Percentiles rank a stretch among this genome's conserved stretches.
Evolutionary conservation across 2,329 filamentous ascomycete genomes (phyloP).

Genomic region (Fusarium compactum): DNA sequence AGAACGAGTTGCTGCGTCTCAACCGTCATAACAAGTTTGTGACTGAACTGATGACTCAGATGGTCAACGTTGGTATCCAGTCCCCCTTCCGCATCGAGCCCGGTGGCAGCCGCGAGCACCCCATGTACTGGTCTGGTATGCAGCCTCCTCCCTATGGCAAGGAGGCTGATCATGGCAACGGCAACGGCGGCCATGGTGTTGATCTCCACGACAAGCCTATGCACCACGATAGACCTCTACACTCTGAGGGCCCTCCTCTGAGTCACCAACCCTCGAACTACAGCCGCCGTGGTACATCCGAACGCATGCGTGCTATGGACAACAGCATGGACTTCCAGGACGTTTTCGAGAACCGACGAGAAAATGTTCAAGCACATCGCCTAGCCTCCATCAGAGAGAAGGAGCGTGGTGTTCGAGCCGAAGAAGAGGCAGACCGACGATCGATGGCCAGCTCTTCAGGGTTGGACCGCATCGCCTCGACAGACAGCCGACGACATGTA

Average conservation of each 20-base stretch:
- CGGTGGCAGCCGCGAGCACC: constrained; percentile 76
- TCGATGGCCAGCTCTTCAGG: constrained; percentile 48
- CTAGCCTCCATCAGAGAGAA: constrained; percentile 56
- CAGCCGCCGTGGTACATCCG: constrained; percentile 32
- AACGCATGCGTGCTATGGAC: constrained; percentile 49
- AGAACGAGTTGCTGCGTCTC: constrained; percentile 91
- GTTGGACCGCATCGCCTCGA: constrained; percentile 40
- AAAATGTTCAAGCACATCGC: constrained; percentile 52
- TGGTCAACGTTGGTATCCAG: constrained; percentile 87
- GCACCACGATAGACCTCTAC: constrained; percentile 13
- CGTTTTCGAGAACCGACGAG: constrained; percentile 59
- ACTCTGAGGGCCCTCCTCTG: constrained; percentile 28
- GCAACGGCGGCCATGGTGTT: background rate
- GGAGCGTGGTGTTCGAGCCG: constrained; percentile 47
- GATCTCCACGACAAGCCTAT: constrained; percentile 26
- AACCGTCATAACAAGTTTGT: constrained; percentile 95
- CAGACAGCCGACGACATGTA: constrained; percentile 47
- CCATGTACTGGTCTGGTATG: constrained; percentile 65
- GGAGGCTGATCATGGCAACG: constrained; percentile 34
- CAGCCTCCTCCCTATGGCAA: constrained; percentile 54
- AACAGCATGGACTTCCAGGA: constrained; percentile 59
- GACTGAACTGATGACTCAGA: constrained; percentile 87
- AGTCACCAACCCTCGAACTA: constrained; percentile 25
- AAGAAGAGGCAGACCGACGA: constrained; percentile 46
- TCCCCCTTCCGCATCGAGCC: constrained; percentile 73